Conservation (phyloP, 1,284 basidiomycete species). For the Filobasidium uniguttulatum region DNA sequence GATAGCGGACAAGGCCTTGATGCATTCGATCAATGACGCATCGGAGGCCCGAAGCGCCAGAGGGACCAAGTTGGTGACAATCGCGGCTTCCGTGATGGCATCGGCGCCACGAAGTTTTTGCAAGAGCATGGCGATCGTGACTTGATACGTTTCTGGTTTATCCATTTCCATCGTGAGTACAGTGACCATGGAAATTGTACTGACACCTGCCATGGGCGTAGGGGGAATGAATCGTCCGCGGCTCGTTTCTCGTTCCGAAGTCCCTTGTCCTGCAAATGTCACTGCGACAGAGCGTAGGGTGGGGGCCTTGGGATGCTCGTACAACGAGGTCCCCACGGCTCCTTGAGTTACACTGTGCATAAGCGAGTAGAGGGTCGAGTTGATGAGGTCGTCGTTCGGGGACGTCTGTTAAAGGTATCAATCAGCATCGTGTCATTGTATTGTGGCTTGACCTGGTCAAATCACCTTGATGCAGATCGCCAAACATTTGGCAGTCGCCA, state of each 20-base stretch:
- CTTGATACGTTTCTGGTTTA: slow-evolving; percentile 67
- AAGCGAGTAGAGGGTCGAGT: slow-evolving; percentile 91
- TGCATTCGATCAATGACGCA: slow-evolving; percentile 68
- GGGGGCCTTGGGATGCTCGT: slow-evolving; percentile 33
- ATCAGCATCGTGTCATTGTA: not conserved
- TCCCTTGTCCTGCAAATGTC: slow-evolving; percentile 14
- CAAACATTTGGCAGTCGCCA: slow-evolving; percentile 76
- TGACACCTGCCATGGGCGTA: slow-evolving; percentile 52
- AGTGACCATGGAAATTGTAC: slow-evolving; percentile 78
- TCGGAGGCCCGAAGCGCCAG: slow-evolving; percentile 67
- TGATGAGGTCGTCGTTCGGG: slow-evolving; percentile 75
- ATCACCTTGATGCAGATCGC: slow-evolving; percentile 71
- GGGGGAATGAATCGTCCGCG: slow-evolving; percentile 13
- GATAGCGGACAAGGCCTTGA: slow-evolving; percentile 70
- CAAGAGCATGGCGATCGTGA: slow-evolving; percentile 82
- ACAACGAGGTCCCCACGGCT: slow-evolving; percentile 44
- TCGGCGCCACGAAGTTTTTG: slow-evolving; percentile 76
- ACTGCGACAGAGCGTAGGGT: slow-evolving; percentile 11
- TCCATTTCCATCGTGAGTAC: slow-evolving; percentile 67
- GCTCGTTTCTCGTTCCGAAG: slow-evolving; percentile 8
- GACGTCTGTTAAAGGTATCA: slow-evolving; percentile 45
- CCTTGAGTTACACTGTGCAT: slow-evolving; percentile 78
- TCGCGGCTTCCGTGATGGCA: slow-evolving; percentile 72
- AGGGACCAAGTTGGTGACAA: slow-evolving; percentile 81
- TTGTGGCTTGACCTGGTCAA: not conserved